phyloP scores from a whole-genome alignment of 2,329 filamentous ascomycete species.

The Diaporthe batatas region DNA sequence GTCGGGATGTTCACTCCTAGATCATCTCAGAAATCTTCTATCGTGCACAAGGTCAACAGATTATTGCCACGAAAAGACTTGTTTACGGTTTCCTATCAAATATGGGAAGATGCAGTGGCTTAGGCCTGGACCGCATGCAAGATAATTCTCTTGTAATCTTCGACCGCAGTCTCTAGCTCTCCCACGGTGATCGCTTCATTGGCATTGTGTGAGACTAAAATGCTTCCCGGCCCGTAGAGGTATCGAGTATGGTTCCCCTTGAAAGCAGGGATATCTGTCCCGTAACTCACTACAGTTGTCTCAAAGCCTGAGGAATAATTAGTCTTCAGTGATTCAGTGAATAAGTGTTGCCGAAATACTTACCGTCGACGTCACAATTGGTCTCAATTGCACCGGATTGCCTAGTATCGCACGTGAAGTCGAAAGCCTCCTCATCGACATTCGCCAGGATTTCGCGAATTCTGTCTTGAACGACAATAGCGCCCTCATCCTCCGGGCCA shows the following conservation, averaged over 20 bases:
- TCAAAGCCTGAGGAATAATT: conserved; percentile 71
- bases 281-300: conserved; percentile 87
- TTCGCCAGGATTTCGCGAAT: conserved; percentile 68
- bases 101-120: too few relatives aligned
- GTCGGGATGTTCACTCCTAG: too few relatives aligned
- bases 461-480: conserved; percentile 64
- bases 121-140: conserved; percentile 59
- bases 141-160: conserved; percentile 81
- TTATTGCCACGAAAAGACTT: too few relatives aligned
- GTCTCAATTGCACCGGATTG: conserved; percentile 78
- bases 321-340: too few relatives aligned
- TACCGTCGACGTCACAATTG: conserved; percentile 82
- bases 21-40: too few relatives aligned
- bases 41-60: too few relatives aligned
- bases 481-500: conserved; percentile 52
- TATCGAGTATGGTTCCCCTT: conserved; percentile 75
- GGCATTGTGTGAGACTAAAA: conserved; percentile 88
- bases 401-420: conserved; percentile 71
- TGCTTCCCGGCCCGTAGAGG: conserved; percentile 75
- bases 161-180: conserved; percentile 82
- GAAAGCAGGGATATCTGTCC: conserved; percentile 89
- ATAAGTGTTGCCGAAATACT: too few relatives aligned
- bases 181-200: conserved; percentile 82
- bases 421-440: conserved; percentile 69
- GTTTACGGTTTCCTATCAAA: too few relatives aligned